Percentiles rank a stretch among this genome's conserved stretches.
Conservation (phyloP, 2,329 filamentous ascomycete genomes). For the Metarhizium brunneum region DNA sequence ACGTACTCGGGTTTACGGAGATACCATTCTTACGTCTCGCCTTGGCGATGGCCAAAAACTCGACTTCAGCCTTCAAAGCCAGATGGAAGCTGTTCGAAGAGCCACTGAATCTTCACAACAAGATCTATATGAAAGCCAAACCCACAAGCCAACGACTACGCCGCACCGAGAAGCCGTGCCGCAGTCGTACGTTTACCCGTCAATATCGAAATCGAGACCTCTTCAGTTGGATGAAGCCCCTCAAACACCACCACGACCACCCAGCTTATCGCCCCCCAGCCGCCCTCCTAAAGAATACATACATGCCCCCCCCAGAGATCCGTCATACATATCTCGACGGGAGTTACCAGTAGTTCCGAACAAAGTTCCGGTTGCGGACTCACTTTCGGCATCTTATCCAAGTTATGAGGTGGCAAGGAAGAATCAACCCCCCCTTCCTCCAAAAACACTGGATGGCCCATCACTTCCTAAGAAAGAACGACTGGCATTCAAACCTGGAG, state of each 20-base stretch:
- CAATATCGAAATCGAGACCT: slow-evolving; percentile 42
- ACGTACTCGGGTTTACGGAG: slow-evolving; percentile 27
- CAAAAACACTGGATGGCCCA: slow-evolving; percentile 18
- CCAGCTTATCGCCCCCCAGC: slow-evolving; percentile 19
- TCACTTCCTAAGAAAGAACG: slow-evolving; percentile 39
- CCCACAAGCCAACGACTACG: slow-evolving; percentile 8
- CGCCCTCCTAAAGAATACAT: slow-evolving; percentile 22
- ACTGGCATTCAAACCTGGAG: slow-evolving; percentile 64
- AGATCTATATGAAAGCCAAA: not conserved
- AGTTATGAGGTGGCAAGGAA: not conserved
- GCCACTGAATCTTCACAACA: slow-evolving; percentile 26
- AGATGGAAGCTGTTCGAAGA: slow-evolving; percentile 45
- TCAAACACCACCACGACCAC: slow-evolving; percentile 8
- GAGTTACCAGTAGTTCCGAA: slow-evolving; percentile 17
- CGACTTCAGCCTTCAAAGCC: slow-evolving; percentile 35
- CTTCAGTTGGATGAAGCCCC: slow-evolving; percentile 30
- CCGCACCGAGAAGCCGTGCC: slow-evolving; percentile 15
- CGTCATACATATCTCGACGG: not conserved
- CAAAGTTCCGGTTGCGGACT: slow-evolving; percentile 14
- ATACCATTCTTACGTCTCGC: slow-evolving; percentile 2
- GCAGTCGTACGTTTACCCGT: slow-evolving; percentile 45
- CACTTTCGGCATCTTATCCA: slow-evolving; percentile 7
- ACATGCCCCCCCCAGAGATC: not conserved
- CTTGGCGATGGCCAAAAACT: slow-evolving; percentile 13
- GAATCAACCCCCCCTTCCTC: slow-evolving; percentile 16